phyloP scores from a whole-genome alignment of 2,329 filamentous ascomycete genomes.

The Fusarium pseudocircinatum region DNA sequence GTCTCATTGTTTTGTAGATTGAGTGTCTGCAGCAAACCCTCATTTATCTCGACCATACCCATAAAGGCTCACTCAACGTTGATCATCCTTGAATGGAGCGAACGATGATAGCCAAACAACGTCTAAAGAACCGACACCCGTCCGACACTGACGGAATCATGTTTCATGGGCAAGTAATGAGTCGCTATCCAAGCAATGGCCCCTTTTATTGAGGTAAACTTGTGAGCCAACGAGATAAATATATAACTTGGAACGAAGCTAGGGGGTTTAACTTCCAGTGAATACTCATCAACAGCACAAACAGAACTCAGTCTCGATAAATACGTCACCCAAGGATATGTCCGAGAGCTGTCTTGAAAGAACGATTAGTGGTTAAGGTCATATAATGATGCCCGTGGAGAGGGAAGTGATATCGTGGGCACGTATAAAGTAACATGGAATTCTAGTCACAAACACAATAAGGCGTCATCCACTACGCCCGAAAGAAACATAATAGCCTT shows the following conservation, averaged over 20 bases:
- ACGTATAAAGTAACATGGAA: neutral
- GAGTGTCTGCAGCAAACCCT: neutral
- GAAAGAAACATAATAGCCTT: neutral
- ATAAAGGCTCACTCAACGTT: neutral
- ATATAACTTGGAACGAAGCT: neutral
- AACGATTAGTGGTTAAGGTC: neutral
- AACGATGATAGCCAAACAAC: neutral
- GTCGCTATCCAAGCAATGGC: neutral
- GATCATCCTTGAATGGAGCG: neutral
- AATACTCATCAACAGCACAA: neutral
- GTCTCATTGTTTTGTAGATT: neutral
- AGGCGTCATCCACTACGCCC: neutral
- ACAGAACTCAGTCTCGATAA: neutral
- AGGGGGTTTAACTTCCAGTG: neutral
- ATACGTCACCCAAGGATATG: neutral
- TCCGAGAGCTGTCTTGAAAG: neutral
- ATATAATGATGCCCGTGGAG: neutral
- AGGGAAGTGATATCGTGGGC: neutral
- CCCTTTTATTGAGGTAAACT: neutral
- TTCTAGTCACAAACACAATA: no score
- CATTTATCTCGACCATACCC: no score
- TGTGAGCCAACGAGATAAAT: neutral
- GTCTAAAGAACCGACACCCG: neutral
- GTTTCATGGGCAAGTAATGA: neutral
- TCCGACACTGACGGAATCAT: no score